A percentile compares a stretch with the other conserved stretches of the same genome.
These are phyloP conservation scores for Warburgia ugandensis DNA, from an alignment of 164 flowering plant genomes.

Conservation along the genomic window DNA sequence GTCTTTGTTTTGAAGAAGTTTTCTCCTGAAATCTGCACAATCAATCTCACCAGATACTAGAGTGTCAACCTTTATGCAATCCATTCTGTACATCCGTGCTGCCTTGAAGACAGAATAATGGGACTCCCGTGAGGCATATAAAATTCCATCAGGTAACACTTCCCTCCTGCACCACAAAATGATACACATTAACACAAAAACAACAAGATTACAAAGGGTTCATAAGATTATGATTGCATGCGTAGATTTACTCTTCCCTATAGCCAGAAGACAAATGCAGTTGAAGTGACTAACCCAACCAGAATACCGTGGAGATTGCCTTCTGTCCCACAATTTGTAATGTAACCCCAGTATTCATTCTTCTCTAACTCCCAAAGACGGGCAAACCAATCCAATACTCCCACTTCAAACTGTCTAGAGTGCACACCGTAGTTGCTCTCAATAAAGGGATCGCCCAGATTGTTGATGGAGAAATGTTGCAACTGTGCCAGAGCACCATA, in stretches of 20 bases:
- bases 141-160: conserved; percentile 83
- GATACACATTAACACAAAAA: background rate
- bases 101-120: conserved; percentile 96
- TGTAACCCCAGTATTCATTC: conserved; percentile 95
- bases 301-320: conserved; percentile 97
- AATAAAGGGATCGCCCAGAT: conserved; percentile 96
- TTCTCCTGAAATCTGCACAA: conserved; percentile 60
- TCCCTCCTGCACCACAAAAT: conserved; percentile 61
- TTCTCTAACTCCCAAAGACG: conserved; percentile 94
- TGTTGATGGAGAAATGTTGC: conserved; percentile 96
- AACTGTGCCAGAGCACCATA: conserved; percentile 85
- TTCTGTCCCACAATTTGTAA: conserved; percentile 98
- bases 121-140: conserved; percentile 76
- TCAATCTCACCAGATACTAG: conserved; percentile 81
- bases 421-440: conserved; percentile 99
- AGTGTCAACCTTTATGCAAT: conserved; percentile 63
- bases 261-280: too few relatives aligned
- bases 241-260: too few relatives aligned
- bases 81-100: conserved; percentile 95
- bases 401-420: conserved; percentile 97
- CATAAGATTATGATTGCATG: background rate
- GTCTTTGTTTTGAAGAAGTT: conserved; percentile 61
- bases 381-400: conserved; percentile 99
- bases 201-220: background rate
- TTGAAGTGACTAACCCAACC: conserved; percentile 59